Evolutionary conservation across 495 filamentous ascomycete genomes (phyloP), one percentile per base, ranked within the genome.

Genomic region (Cryomyces minteri): DNA sequence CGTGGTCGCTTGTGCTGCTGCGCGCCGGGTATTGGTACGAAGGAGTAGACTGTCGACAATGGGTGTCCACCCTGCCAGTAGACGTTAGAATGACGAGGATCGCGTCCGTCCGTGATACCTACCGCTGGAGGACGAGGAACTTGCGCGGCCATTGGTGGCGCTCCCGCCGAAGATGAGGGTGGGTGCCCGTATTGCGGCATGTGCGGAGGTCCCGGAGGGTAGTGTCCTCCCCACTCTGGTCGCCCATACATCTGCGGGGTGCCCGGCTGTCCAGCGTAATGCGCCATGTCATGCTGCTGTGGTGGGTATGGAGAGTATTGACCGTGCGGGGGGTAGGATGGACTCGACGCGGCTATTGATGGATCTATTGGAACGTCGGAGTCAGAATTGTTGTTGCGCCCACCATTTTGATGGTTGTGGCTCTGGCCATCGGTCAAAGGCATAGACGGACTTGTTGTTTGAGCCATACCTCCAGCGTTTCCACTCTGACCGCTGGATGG

Each of bases 301-400:
- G 82, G 76, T 36, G 82, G 76, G 66, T 94, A 95, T 31, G 86
- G 84, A 48, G 88, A 83, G 64, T 94, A 82, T 52, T 76, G 73
- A 32, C 58, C 62, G 47, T 76, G 77, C 43, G 79, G 75, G 54
- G 84, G 77, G 58, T 94, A 94, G 51, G 84, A 83, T 43, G 88
- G 85, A 69, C 86, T 94, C 48, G 85, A 79, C 54, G 82, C 80
- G 62, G 90, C 82, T 54, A 95, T 90, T 54, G 86, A 88, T 51
- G 88, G 86, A 92, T 98, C 90, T 95, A 94, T 82, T 82, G 85
- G 87, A 69, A 90, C 75, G 75, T 85, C 79, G 76, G 73, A 72
- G 86, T 94, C 81, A 94, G 85, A 88, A 65, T 83, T 85, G 62
- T 75, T 70, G 69, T 78, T 78, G 59, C 76, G 67, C 57, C 71